Percentiles rank a stretch among this genome's conserved stretches.
Evolutionary conservation across 768 basidiomycete genomes (phyloP).

Genomic region (Calocera viscosa): DNA sequence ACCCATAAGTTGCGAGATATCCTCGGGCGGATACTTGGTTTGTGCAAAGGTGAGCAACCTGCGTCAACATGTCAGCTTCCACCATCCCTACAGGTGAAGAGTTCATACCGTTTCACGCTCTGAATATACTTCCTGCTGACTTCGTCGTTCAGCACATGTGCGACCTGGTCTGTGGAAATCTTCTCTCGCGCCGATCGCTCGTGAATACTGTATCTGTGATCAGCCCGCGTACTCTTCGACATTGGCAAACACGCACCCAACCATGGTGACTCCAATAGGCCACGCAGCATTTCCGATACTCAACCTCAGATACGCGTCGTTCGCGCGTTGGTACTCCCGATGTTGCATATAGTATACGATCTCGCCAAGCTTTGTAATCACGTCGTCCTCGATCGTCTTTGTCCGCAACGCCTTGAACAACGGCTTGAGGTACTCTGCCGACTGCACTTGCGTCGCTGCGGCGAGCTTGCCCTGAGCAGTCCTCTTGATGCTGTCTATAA

Average conservation of each 20-base stretch:
- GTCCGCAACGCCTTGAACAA: conserved; percentile 83
- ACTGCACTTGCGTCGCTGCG: conserved; percentile 89
- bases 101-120: conserved; percentile 78
- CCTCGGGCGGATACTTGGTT: conserved; percentile 88
- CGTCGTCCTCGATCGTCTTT: conserved; percentile 67
- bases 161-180: conserved; percentile 93
- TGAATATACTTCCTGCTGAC: conserved; percentile 98
- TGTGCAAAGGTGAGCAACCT: conserved; percentile 92
- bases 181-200: conserved; percentile 96
- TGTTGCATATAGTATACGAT: conserved; percentile 95
- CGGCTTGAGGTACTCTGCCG: conserved; percentile 92
- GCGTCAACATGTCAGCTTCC: conserved; percentile 8
- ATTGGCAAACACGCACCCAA: conserved; percentile 53
- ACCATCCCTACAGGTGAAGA: conserved; percentile 4
- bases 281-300: conserved; percentile 98
- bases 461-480: conserved; percentile 87
- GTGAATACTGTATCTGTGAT: conserved; percentile 54
- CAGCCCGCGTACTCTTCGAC: conserved; percentile 4
- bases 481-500: conserved; percentile 62
- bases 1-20: conserved; percentile 87
- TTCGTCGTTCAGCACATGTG: conserved; percentile 97
- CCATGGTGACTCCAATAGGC: conserved; percentile 99
- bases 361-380: conserved; percentile 76
- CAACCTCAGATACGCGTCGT: conserved; percentile 91
- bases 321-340: conserved; percentile 87